Percentiles rank a stretch among this genome's conserved stretches.
Conservation (phyloP, 2,329 filamentous ascomycete species). For the Scopulariopsis brevicaulis region DNA sequence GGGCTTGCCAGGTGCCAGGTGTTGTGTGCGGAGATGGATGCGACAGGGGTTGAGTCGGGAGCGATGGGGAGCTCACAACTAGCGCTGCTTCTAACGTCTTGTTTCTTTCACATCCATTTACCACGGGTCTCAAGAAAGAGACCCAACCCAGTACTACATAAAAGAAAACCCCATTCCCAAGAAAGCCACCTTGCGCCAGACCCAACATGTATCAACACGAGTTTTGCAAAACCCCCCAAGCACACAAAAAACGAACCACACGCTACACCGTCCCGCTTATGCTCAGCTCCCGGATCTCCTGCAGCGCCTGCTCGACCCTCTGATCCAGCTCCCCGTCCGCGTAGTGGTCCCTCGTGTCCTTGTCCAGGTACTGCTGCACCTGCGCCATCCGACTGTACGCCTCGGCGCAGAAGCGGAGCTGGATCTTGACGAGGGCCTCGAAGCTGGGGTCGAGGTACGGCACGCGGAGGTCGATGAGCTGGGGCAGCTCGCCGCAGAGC, state of each 20-base stretch:
- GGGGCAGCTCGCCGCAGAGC: conserved; percentile 81
- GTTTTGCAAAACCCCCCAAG: background rate
- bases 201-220: background rate
- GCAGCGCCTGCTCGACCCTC: conserved; percentile 86
- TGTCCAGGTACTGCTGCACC: conserved; percentile 95
- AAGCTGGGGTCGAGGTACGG: conserved; percentile 96
- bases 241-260: background rate
- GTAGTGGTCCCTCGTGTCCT: conserved; percentile 92
- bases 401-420: conserved; percentile 93
- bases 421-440: conserved; percentile 97
- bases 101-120: background rate
- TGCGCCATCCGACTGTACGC: conserved; percentile 97
- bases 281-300: conserved; percentile 93
- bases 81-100: background rate
- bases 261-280: conserved; percentile 61
- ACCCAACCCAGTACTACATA: background rate
- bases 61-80: background rate
- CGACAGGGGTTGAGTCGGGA: background rate
- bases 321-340: conserved; percentile 86
- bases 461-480: conserved; percentile 91
- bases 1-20: background rate
- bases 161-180: background rate
- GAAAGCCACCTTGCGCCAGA: background rate
- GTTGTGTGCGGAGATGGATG: background rate
- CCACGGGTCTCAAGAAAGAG: background rate